These are phyloP conservation scores for Umbellularia californica DNA, from an alignment of 164 flowering plant species.

Conservation along the genomic window DNA sequence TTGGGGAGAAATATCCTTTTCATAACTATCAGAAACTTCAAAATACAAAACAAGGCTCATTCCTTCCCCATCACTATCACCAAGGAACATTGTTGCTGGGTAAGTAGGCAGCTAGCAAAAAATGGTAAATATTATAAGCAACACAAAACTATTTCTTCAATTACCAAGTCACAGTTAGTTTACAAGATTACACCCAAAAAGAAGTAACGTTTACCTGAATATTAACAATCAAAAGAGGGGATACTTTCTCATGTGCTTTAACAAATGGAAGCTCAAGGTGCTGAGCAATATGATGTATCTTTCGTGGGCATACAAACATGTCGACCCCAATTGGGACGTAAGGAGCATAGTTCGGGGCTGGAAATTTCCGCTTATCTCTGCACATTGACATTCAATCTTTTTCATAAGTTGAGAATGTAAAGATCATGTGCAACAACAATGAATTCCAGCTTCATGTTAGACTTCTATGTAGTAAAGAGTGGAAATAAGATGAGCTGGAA, in stretches of 20 bases:
- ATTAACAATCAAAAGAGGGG: constrained; percentile 83
- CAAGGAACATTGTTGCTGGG: constrained; percentile 83
- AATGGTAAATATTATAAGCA: constrained; percentile 1
- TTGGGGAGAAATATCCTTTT: constrained; percentile 50
- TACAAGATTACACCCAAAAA: not conserved
- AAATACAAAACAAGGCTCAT: constrained; percentile 86
- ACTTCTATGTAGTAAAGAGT: not conserved
- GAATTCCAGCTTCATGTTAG: not conserved
- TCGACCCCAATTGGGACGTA: constrained; percentile 89
- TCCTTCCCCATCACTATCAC: constrained; percentile 92
- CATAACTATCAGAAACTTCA: constrained; percentile 67
- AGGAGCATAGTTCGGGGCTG: constrained; percentile 65
- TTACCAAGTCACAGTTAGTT: not conserved
- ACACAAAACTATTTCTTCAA: not conserved
- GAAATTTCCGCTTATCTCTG: constrained; percentile 79
- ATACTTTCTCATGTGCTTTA: constrained; percentile 52
- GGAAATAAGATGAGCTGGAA: not conserved
- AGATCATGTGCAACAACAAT: not conserved
- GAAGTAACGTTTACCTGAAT: constrained; percentile 51
- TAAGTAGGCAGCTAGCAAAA: constrained; percentile 76
- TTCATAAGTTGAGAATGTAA: not conserved
- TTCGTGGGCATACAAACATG: constrained; percentile 62
- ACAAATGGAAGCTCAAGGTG: constrained; percentile 86
- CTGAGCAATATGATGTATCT: constrained; percentile 89
- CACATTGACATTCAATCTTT: constrained; percentile 6